A percentile compares a stretch with the other conserved stretches of the same genome.
Evolutionary conservation across 257 asterid species (phyloP).

Genomic region (Paulownia fortunei): DNA sequence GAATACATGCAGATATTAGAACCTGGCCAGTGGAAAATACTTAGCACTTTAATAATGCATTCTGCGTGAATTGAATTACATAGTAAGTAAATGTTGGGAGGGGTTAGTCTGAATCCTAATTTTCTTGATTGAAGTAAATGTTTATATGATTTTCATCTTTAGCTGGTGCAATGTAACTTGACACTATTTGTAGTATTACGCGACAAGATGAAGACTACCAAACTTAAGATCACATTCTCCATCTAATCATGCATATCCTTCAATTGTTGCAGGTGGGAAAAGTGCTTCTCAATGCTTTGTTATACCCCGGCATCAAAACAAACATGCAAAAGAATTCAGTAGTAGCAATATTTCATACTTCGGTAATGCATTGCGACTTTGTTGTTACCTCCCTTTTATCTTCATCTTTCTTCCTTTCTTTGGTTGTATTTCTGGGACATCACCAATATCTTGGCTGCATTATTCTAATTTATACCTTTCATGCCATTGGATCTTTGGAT

Average conservation of each 20-base stretch:
- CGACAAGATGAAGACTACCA: conserved; percentile 6
- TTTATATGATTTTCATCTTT: conserved; percentile 6
- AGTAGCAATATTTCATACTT: conserved; percentile 81
- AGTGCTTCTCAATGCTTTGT: conserved; percentile 76
- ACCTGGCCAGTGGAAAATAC: background rate
- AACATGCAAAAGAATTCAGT: conserved; percentile 75
- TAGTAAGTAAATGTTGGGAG: conserved; percentile 18
- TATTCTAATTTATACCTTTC: background rate
- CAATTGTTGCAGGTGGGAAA: conserved; percentile 75
- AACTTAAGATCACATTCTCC: conserved; percentile 4
- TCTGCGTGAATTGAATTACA: background rate
- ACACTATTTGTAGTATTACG: background rate
- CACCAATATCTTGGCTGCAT: conserved; percentile 1
- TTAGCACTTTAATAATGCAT: background rate
- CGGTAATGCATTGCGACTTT: conserved; percentile 41
- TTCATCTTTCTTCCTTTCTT: conserved; percentile 2
- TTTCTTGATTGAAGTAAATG: conserved; percentile 8
- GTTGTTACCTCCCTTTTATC: conserved; percentile 3
- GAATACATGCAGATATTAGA: conserved; percentile 17
- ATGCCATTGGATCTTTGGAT: background rate
- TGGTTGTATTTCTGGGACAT: background rate
- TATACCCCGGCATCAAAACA: conserved; percentile 91
- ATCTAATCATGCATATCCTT: conserved; percentile 25
- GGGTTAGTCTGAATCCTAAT: conserved; percentile 36
- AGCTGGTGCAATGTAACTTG: background rate